Evolutionary conservation across 1,284 basidiomycete species (phyloP).

Genomic region (Fomitopsis betulina): DNA sequence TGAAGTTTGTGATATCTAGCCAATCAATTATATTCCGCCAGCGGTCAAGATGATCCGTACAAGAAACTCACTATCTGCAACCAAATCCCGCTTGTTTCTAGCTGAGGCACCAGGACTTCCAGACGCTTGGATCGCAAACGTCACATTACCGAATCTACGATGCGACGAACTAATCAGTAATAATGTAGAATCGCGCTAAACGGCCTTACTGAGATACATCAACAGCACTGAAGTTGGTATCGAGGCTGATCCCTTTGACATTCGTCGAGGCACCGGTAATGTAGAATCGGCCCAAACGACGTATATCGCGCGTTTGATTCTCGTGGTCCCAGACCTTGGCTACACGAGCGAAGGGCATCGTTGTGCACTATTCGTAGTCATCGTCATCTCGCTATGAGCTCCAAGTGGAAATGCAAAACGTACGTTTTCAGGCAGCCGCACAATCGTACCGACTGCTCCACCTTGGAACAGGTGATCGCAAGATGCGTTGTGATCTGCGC

Average conservation of each 20-base stretch:
- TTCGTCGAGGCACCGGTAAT: conserved; percentile 30
- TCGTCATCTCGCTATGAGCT: not conserved
- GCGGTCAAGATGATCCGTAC: not conserved
- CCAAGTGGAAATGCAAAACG: conserved; percentile 13
- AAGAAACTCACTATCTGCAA: conserved; percentile 4
- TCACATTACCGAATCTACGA: conserved; percentile 30
- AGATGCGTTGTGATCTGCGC: conserved; percentile 28
- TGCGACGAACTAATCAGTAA: too few species aligned
- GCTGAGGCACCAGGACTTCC: conserved; percentile 26
- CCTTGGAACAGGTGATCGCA: conserved; percentile 43
- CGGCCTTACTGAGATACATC: conserved; percentile 26
- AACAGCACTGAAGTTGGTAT: conserved; percentile 36
- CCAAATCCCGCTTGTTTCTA: not conserved
- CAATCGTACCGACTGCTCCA: conserved; percentile 45
- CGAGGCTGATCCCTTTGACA: conserved; percentile 39
- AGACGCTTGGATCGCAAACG: conserved; percentile 28
- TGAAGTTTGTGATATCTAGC: conserved; percentile 5
- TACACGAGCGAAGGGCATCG: conserved; percentile 47
- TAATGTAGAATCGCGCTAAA: not conserved
- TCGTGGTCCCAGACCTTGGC: conserved; percentile 35
- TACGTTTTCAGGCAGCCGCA: conserved; percentile 46
- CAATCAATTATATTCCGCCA: too few species aligned
- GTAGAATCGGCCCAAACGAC: conserved; percentile 26
- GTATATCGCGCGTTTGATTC: conserved; percentile 37
- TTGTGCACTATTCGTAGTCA: conserved; percentile 37